A percentile compares a stretch with the other conserved stretches of the same genome.
Conservation (phyloP, 306 rosid genomes). For the Cucumis melo region DNA sequence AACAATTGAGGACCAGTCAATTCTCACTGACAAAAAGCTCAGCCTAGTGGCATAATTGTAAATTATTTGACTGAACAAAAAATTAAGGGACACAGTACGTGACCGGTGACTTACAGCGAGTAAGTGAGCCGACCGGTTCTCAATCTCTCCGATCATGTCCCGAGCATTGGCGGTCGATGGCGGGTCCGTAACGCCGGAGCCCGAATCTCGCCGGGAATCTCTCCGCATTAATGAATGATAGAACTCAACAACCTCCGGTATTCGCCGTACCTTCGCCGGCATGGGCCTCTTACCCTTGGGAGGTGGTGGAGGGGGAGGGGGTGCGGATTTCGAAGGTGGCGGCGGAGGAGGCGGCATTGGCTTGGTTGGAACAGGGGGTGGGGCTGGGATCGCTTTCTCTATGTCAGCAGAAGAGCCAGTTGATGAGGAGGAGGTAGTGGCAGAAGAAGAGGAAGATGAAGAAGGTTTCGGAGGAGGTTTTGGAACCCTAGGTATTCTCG, state of each 20-base stretch:
- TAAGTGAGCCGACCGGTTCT: conserved; percentile 86
- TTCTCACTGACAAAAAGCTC: conserved; percentile 23
- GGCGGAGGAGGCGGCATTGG: conserved; percentile 17
- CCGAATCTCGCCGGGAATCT: conserved; percentile 57
- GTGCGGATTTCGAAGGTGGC: conserved; percentile 14
- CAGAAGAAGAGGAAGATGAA: conserved; percentile 15
- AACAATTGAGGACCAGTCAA: conserved; percentile 18
- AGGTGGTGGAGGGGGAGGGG: conserved; percentile 75
- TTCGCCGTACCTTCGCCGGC: conserved; percentile 61
- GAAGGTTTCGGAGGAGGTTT: conserved; percentile 83
- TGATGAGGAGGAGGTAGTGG: conserved; percentile 20
- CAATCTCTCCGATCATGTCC: conserved; percentile 99
- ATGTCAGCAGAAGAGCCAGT: conserved; percentile 8
- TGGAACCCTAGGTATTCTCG: conserved; percentile 80
- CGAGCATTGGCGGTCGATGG: conserved; percentile 66
- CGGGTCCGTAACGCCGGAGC: conserved; percentile 24
- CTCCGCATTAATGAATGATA: conserved; percentile 93
- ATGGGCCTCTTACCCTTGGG: conserved; percentile 29
- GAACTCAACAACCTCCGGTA: conserved; percentile 95
- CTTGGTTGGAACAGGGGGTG: conserved; percentile 20
- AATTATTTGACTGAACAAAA: background rate
- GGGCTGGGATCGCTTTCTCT: conserved; percentile 26
- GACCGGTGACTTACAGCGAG: conserved; percentile 60
- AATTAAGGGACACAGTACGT: background rate
- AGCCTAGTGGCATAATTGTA: conserved; percentile 32